Evolutionary conservation across 1,284 basidiomycete species (phyloP).

Genomic region (Cutaneotrichosporon sp.): DNA sequence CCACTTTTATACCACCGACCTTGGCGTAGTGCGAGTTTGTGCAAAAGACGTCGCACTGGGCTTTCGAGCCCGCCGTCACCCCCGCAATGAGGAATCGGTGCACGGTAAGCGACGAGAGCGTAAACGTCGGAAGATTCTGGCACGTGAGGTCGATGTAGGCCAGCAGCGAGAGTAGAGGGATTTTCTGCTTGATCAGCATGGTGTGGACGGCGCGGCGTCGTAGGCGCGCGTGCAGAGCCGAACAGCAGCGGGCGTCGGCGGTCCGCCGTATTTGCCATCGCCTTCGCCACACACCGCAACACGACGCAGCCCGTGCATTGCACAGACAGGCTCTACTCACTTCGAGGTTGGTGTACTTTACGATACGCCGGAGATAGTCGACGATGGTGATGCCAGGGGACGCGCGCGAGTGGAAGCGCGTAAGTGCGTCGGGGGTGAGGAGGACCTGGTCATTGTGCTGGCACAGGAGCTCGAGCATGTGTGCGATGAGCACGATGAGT

Average conservation of each 20-base stretch:
- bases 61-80: conserved; percentile 80
- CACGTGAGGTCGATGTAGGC: conserved; percentile 95
- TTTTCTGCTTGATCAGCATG: conserved; percentile 56
- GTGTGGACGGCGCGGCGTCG: no score
- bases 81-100: conserved; percentile 91
- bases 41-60: conserved; percentile 87
- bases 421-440: conserved; percentile 54
- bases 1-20: conserved; percentile 83
- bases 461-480: conserved; percentile 89
- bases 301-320: background rate
- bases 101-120: conserved; percentile 85
- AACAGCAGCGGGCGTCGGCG: no score
- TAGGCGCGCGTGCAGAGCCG: no score
- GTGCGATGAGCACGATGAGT: conserved; percentile 79
- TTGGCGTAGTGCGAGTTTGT: conserved; percentile 87
- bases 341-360: conserved; percentile 87
- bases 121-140: conserved; percentile 74
- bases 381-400: conserved; percentile 75
- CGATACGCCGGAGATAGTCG: conserved; percentile 86
- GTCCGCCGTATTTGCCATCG: no score
- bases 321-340: conserved; percentile 49
- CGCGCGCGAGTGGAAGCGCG: conserved; percentile 86
- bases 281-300: no score
- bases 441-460: conserved; percentile 84
- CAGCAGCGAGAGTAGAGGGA: conserved; percentile 78